Conservation (phyloP, 2,329 filamentous ascomycete species). For the Alternaria solani region DNA sequence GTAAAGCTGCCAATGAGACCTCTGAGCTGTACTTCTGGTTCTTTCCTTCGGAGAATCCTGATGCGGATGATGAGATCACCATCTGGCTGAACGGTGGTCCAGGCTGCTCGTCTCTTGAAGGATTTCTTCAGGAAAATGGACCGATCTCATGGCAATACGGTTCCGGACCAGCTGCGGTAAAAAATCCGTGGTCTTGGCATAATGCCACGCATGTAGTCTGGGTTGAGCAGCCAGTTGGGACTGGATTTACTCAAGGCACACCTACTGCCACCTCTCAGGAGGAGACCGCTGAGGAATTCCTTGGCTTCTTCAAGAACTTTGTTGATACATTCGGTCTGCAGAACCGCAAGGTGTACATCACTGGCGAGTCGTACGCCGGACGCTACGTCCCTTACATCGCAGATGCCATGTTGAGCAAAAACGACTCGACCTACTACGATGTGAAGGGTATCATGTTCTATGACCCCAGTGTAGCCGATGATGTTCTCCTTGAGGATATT, state of each 20-base stretch:
- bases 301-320: constrained; percentile 82
- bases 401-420: constrained; percentile 73
- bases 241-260: constrained; percentile 73
- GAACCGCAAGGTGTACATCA: constrained; percentile 74
- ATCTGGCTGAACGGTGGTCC: constrained; percentile 58
- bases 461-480: constrained; percentile 69
- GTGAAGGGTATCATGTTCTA: constrained; percentile 75
- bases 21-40: constrained; percentile 64
- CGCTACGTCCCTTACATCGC: constrained; percentile 72
- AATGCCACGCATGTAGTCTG: too few species aligned
- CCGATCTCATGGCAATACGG: constrained; percentile 57
- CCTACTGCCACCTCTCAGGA: constrained; percentile 71
- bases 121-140: constrained; percentile 60
- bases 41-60: constrained; percentile 60
- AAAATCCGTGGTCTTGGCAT: constrained; percentile 57
- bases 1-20: constrained; percentile 55
- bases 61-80: constrained; percentile 59
- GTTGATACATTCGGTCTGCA: constrained; percentile 73
- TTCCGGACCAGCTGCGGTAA: constrained; percentile 48
- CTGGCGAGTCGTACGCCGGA: constrained; percentile 78
- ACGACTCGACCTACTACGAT: constrained; percentile 73
- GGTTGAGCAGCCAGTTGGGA: constrained; percentile 70
- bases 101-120: constrained; percentile 58
- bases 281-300: constrained; percentile 74
- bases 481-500: constrained; percentile 60